phyloP scores from a whole-genome alignment of 75 land plant species.

The Pinus tabuliformis region DNA sequence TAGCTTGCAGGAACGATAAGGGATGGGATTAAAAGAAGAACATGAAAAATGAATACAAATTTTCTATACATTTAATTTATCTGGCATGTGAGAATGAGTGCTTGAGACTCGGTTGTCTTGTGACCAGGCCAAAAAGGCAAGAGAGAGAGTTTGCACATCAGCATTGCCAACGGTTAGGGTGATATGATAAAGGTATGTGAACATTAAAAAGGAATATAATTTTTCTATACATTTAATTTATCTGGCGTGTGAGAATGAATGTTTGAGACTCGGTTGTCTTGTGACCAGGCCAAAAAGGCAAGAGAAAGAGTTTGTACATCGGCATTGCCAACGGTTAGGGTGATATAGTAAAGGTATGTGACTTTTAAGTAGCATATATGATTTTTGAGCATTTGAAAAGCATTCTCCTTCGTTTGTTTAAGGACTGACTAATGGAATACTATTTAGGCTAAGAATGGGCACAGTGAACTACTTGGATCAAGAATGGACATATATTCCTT shows the following conservation, averaged over 20 bases:
- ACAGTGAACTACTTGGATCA: no score
- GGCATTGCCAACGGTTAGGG: neutral
- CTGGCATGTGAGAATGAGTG: neutral
- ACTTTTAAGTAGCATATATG: no score
- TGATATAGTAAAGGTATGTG: no score
- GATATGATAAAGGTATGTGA: no score
- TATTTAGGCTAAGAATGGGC: no score
- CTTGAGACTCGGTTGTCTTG: neutral
- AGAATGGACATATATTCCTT: no score
- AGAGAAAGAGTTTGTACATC: conserved; percentile 9
- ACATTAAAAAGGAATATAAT: no score
- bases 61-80: neutral
- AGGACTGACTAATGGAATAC: no score
- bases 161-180: neutral
- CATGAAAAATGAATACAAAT: no score
- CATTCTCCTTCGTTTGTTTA: no score
- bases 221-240: neutral
- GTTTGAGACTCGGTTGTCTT: neutral
- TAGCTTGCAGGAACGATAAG: conserved; percentile 4
- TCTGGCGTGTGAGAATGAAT: conserved; percentile 1
- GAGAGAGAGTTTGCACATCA: conserved; percentile 6
- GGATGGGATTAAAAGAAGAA: neutral
- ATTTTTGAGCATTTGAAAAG: no score
- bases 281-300: neutral
- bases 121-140: conserved; percentile 1